A percentile compares a stretch with the other conserved stretches of the same genome.
Evolutionary conservation across 441 rosid genomes (phyloP).

Genomic region (Francoa sonchifolia): DNA sequence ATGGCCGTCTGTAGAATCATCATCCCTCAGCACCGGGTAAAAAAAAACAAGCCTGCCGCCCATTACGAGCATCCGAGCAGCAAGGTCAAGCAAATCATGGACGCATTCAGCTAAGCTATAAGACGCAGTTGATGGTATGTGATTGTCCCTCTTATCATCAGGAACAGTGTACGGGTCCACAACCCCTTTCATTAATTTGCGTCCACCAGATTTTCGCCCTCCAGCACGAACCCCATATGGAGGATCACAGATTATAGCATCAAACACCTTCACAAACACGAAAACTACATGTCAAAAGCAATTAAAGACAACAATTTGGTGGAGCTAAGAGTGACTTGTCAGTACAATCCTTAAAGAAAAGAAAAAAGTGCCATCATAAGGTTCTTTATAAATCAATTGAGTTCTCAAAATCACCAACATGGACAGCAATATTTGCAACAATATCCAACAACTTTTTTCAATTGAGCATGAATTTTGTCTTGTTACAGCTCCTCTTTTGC

Average conservation of each 20-base stretch:
- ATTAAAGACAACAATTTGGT: background rate
- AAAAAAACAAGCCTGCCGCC: constrained; percentile 88
- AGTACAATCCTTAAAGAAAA: background rate
- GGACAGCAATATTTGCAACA: background rate
- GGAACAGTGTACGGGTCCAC: constrained; percentile 80
- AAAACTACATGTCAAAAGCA: background rate
- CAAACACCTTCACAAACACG: constrained; percentile 43
- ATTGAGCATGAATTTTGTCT: too few relatives aligned
- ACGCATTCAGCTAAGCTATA: constrained; percentile 84
- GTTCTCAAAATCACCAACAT: background rate
- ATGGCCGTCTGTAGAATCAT: constrained; percentile 24
- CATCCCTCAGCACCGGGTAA: constrained; percentile 73
- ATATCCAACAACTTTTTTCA: too few relatives aligned
- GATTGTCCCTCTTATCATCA: constrained; percentile 72
- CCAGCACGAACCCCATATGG: constrained; percentile 97
- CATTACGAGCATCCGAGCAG: constrained; percentile 74
- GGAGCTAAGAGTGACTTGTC: background rate
- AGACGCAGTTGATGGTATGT: constrained; percentile 84
- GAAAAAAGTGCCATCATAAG: background rate
- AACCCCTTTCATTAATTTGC: constrained; percentile 75
- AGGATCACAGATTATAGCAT: constrained; percentile 89
- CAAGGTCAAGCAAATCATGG: constrained; percentile 80
- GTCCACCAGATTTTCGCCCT: constrained; percentile 91
- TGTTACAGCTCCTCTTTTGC: too few relatives aligned
- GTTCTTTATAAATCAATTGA: background rate